Evolutionary conservation across 306 rosid genomes (phyloP).

Genomic region (Trifolium repens): DNA sequence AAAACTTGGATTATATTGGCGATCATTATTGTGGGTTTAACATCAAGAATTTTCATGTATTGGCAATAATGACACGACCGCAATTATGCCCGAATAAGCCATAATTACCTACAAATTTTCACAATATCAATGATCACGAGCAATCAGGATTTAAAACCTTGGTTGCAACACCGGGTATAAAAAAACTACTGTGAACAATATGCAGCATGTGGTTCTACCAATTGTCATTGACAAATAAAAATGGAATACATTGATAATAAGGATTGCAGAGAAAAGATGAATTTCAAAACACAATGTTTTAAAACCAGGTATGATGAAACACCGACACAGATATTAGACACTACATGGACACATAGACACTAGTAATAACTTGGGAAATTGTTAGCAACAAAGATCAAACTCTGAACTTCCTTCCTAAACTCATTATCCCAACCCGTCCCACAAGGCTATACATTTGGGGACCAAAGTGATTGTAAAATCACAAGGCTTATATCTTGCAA

Average conservation of each 20-base stretch:
- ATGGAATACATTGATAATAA: background rate
- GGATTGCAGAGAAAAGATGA: background rate
- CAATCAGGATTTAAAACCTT: background rate
- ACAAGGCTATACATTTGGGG: too few species aligned
- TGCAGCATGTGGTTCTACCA: constrained; percentile 7
- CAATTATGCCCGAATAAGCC: background rate
- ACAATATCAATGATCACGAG: background rate
- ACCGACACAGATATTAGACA: background rate
- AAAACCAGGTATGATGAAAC: constrained; percentile 12
- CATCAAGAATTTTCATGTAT: background rate
- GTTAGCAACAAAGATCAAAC: too few species aligned
- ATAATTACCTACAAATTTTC: background rate
- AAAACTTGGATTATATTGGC: background rate
- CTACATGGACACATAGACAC: background rate
- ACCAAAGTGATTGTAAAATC: background rate
- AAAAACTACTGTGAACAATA: background rate
- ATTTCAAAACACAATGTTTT: background rate
- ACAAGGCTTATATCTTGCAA: background rate
- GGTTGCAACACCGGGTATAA: background rate
- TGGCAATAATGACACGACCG: background rate
- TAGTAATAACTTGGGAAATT: background rate
- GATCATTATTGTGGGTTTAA: background rate
- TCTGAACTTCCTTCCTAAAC: too few species aligned
- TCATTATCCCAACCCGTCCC: too few species aligned
- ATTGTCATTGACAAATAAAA: constrained; percentile 8